Evolutionary conservation across 208 protist species (phyloP).

Genomic region (Willaertia magna): DNA sequence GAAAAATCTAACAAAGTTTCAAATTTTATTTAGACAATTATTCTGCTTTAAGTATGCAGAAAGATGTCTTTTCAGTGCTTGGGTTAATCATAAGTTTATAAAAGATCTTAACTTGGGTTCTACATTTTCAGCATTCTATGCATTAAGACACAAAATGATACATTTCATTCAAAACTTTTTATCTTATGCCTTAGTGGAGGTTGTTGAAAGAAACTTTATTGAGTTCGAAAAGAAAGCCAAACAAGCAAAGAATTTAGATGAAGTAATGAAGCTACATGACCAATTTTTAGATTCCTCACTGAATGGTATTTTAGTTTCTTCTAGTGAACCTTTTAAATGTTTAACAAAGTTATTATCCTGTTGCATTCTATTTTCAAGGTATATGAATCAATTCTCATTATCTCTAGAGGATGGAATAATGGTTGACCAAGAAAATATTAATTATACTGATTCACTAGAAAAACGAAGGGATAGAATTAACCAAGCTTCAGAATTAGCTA

Average conservation of each 20-base stretch:
- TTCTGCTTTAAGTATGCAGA: slow-evolving; percentile 44
- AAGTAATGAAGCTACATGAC: slow-evolving; percentile 30
- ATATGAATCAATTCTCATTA: slow-evolving; percentile 1
- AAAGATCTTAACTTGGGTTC: slow-evolving; percentile 7
- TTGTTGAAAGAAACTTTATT: neutral
- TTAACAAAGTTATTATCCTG: neutral
- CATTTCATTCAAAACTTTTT: slow-evolving; percentile 57
- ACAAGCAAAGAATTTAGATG: slow-evolving; percentile 23
- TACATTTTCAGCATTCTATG: slow-evolving; percentile 4
- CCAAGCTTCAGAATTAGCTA: neutral
- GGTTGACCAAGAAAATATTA: neutral
- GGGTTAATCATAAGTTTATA: neutral
- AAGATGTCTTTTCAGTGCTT: neutral
- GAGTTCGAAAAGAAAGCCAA: neutral
- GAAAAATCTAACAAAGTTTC: slow-evolving; percentile 46
- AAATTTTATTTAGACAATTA: slow-evolving; percentile 52
- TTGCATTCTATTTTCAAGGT: neutral
- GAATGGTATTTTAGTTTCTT: slow-evolving; percentile 25
- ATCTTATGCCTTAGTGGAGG: slow-evolving; percentile 33
- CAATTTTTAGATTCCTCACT: slow-evolving; percentile 32
- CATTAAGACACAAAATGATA: neutral
- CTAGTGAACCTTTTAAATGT: neutral
- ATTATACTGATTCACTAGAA: neutral
- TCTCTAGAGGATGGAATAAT: neutral
- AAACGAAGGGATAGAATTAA: neutral